A percentile compares a stretch with the other conserved stretches of the same genome.
Conservation (phyloP, 805 yeast species). For the Wilhelminamyces savonicus region DNA sequence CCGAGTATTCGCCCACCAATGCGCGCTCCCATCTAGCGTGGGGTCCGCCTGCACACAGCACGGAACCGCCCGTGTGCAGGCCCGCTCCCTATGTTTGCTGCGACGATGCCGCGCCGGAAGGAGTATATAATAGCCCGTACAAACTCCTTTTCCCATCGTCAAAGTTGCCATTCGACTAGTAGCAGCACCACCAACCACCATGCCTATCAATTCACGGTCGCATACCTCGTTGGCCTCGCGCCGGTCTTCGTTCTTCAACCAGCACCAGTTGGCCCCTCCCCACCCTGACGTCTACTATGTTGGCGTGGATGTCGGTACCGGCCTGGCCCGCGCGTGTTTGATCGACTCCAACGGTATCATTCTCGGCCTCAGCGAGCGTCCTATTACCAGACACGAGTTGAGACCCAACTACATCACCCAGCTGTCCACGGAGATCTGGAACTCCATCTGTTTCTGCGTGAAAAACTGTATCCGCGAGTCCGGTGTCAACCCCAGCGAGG, state of each 20-base stretch:
- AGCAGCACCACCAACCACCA: too few species aligned
- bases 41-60: too few species aligned
- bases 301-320: constrained; percentile 97
- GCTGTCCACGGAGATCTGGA: constrained; percentile 88
- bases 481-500: constrained; percentile 57
- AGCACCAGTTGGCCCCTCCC: constrained; percentile 29
- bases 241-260: constrained; percentile 31
- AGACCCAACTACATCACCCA: constrained; percentile 76
- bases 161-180: too few species aligned
- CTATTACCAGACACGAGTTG: constrained; percentile 71
- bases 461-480: constrained; percentile 68
- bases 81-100: too few species aligned
- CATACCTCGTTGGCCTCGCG: constrained; percentile 35
- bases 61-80: too few species aligned
- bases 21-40: too few species aligned
- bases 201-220: too few species aligned
- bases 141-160: too few species aligned
- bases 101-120: too few species aligned
- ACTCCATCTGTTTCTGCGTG: constrained; percentile 76
- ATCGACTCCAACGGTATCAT: constrained; percentile 82
- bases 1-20: too few species aligned
- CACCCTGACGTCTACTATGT: constrained; percentile 51
- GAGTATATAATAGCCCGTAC: too few species aligned
- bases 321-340: constrained; percentile 92
- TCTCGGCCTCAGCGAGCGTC: constrained; percentile 69